Base-by-base conservation (phyloP, 176 grass and related monocot species). In the Lolium rigidum region DNA sequence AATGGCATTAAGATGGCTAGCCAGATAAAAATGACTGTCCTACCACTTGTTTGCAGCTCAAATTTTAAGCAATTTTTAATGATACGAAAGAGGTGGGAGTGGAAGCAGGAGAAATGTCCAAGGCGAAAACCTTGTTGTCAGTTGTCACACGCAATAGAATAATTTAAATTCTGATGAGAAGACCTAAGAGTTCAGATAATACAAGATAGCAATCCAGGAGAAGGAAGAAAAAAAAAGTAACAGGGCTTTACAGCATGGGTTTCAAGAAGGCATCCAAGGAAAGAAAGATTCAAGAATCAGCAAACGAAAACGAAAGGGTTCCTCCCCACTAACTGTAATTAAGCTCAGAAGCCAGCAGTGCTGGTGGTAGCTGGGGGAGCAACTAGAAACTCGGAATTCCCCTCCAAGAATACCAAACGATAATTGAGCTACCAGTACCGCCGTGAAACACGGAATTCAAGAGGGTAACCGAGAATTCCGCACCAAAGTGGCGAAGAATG, bases 41-140 rank as follows among this genome's bases (percentile, higher is more conserved):
- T 48, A 35, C 37, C 38, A 55, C 37, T 70, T 39, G 76, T 84
- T 63, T 56, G 67, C 86, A 88, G 52, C 61, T 88, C 50, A 46
- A 74, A 54, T n/a, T 43, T 69, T 70, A 3, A 64, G 21, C 47
- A 62, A 14, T 85, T 90, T 88, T 88, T 56, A 64, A 77, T 71
- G 90, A 91, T 72, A 91, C 55, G 90, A 85, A 64, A 88, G 78
- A 88, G 63, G 82, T 47, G 70, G 48, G 54, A 55, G 78, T 63
- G 70, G 25, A 78, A 47, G 43, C 9, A 49, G 86, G 78, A 85
- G 86, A 88, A 85, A 70, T 85, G 35, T 50, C 77, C 90, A 57
- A 91, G 70, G 86, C 77, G 63, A 78, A 84, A 85, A 84, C 81
- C 50, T 91, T 70, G 77, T 81, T 82, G 79, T 55, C 78, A 51